These are phyloP conservation scores for Castanospermum australe DNA, from an alignment of 306 rosid species.

Conservation along the genomic window DNA sequence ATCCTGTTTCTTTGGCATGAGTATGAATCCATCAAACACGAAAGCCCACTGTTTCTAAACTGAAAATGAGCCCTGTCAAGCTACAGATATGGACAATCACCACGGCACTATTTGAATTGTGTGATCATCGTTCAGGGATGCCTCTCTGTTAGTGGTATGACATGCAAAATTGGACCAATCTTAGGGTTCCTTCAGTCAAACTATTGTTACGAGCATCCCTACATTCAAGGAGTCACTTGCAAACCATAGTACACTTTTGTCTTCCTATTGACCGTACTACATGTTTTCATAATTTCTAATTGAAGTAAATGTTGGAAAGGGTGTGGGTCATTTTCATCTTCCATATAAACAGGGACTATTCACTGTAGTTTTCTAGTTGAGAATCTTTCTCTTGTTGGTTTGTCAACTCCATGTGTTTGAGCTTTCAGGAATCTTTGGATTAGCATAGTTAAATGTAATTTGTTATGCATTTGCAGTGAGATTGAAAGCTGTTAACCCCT, in stretches of 20 bases:
- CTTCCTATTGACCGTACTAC: conserved; percentile 39
- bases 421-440: conserved; percentile 36
- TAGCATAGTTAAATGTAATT: conserved; percentile 22
- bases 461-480: conserved; percentile 28
- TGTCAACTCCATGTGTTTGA: conserved; percentile 30
- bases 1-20: background rate
- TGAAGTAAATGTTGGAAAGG: conserved; percentile 23
- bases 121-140: background rate
- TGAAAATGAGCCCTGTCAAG: conserved; percentile 16
- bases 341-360: conserved; percentile 25
- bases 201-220: conserved; percentile 14
- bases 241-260: conserved; percentile 42
- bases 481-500: conserved; percentile 26
- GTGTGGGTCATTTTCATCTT: conserved; percentile 54
- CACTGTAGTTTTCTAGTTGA: conserved; percentile 38
- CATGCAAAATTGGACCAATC: conserved; percentile 37
- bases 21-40: background rate
- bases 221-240: conserved; percentile 46
- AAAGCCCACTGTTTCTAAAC: conserved; percentile 1
- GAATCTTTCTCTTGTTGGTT: conserved; percentile 47
- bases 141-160: conserved; percentile 39
- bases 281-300: conserved; percentile 18
- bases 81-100: background rate
- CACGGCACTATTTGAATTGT: background rate
- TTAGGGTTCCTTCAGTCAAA: conserved; percentile 32